phyloP scores from a whole-genome alignment of 2,329 filamentous ascomycete genomes.

The Arthroderma sp. region DNA sequence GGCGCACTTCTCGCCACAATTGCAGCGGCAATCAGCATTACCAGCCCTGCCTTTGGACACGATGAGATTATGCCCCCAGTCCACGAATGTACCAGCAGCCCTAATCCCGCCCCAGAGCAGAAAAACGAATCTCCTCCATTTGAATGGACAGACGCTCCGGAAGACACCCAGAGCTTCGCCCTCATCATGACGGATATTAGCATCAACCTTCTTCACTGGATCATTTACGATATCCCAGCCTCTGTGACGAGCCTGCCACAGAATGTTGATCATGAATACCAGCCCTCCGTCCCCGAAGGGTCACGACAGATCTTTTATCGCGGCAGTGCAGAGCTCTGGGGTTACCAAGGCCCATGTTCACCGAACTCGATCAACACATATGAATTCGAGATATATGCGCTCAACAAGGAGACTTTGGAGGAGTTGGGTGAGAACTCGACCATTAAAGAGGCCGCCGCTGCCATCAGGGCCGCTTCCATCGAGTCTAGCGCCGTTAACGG shows the following conservation, averaged over 20 bases:
- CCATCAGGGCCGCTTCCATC: background rate
- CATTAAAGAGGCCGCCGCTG: background rate
- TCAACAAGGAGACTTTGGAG: background rate
- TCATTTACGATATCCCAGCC: background rate
- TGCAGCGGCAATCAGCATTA: background rate
- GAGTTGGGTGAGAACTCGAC: background rate
- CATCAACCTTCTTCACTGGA: conserved; percentile 1
- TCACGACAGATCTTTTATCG: background rate
- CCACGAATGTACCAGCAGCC: conserved; percentile 1
- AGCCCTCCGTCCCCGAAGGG: background rate
- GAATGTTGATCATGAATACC: background rate
- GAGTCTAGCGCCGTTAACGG: background rate
- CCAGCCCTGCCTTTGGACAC: background rate
- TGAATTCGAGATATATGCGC: background rate
- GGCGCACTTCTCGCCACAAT: background rate
- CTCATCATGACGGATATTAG: background rate
- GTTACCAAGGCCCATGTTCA: background rate
- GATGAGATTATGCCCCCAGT: background rate
- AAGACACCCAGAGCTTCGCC: background rate
- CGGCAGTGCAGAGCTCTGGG: background rate
- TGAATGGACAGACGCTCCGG: background rate
- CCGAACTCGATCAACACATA: background rate
- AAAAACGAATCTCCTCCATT: background rate
- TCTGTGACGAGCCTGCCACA: background rate
- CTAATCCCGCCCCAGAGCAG: background rate